Base-by-base conservation (phyloP, 2,329 filamentous ascomycete species). In the Knufia fluminis region DNA sequence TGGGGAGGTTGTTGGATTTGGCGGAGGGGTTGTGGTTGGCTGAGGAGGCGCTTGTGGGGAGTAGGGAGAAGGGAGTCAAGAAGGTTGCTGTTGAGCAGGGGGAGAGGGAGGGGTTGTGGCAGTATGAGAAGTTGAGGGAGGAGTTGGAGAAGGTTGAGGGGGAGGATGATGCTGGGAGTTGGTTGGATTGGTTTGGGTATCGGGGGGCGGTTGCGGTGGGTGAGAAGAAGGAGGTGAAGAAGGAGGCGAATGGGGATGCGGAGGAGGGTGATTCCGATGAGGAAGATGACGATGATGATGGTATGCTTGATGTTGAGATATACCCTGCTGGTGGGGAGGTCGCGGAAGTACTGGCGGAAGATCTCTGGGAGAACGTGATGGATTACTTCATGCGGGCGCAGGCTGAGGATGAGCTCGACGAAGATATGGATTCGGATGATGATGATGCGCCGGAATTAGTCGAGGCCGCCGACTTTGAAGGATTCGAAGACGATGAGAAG, bases 121-220 rank as follows among this genome's bases (percentile, higher is more conserved):
- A 59, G 48, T 50, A 59, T 39, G 57, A 58, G 44, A 59, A 58
- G 48, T 46, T 59, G 41, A 51, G 53, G 20, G 53, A 57, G 28
- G 52, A 54, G 43, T 9, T 59, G 32, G 71, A 71, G 60, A 64
- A 65, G 53, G 61, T 68, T 26, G 66, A 68, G 56, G 60, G 60
- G 16, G 60, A 59, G n/a, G n/a, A 57, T 57, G 16, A 57, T 59
- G 40, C 53, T 56, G 12, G 6, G 9, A 64, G 83, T 69, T 95
- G 96, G 76, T 96, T 96, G 65, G 80, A 82, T 51, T 92, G 84
- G 78, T 96, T 96, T 66, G 86, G 84, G 48, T 96, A 83, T 71
- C 79, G 76, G 54, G 86, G 80, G 56, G 72, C 78, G 55, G 79
- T 78, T 61, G 83, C 56, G 61, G 64, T 28, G 69, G 69, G 20